Evolutionary conservation across 2,329 filamentous ascomycete species (phyloP), one percentile per base, ranked within the genome.

Genomic region (Aphanoascus verrucosus): DNA sequence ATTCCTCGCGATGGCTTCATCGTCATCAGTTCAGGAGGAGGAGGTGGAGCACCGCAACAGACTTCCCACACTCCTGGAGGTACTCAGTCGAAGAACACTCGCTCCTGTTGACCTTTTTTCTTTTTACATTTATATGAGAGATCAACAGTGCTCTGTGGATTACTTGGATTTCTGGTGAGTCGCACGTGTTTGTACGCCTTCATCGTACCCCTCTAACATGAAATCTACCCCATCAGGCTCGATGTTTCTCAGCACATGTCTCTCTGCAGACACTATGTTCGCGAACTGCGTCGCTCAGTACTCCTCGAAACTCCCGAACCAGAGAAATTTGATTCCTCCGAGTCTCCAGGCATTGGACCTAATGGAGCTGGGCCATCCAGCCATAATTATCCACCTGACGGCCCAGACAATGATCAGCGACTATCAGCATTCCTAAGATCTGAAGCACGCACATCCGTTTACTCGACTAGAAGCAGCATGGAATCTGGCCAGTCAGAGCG

Each of bases 161-260:
- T 98, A 98, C 64, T 76, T 98, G 41, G 93, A 98, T 68, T 98
- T 98, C 71, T 98, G 94, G 93, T 97, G 75, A 55, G 81, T 67
- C 51, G 41, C 45, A 9, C 8, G 2, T 34, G 12, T n/a, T 42
- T 45, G 5, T 11, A 47, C 5, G 34, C 3, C n/a, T 2, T 15
- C 28, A 37, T 28, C 19, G 49, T 9, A 15, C 11, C 12, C 8
- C 11, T 7, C 17, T 28, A 19, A 40, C 42, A 38, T 14, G 20
- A 56, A 40, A 52, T 50, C 40, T 19, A 28, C 41, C 19, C 45
- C 19, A 42, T 12, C 63, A 97, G 91, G 93, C 88, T 98, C 63
- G 93, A 98, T 83, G 93, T 98, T 56, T 91, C 93, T 14, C 93
- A 98, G 68, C 93, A 98, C 73, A 96, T 97, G 85, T 95, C 91